Evolutionary conservation across 306 rosid species (phyloP), one percentile per base, ranked within the genome.

Genomic region (Cucurbita pepo): DNA sequence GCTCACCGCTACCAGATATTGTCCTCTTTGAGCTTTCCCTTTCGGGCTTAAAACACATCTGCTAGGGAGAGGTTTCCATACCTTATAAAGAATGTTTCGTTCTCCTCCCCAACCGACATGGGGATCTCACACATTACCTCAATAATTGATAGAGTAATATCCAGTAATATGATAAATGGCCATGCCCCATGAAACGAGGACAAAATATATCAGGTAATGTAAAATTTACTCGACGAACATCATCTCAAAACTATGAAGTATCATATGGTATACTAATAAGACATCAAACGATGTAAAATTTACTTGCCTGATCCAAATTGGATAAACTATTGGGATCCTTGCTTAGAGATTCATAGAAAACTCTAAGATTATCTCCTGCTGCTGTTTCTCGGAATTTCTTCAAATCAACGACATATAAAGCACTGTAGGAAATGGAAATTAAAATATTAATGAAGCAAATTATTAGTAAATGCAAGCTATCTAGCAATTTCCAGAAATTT

Each of bases 321-420:
- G 99, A 45, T 72, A 95, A 80, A 91, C 99, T 91, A 79, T 95
- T 91, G 6, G 99, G 99, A 81, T 95, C 99, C 91, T 91, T 95
- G 82, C 99, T 95, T 57, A 95, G 99, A 78, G 91, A 89, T 83
- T 95, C 99, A 54, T 95, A 95, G 86, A 95, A 85, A 77, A 95
- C 99, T 82, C 99, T 85, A n/a, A 95, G 96, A 83, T 95, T 89
- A 83, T 95, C 99, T 83, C 99, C 97, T 10, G 99, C 95, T 36
- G 99, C 99, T 70, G 99, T 94, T 84, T 91, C 95, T 71, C 97
- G 87, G 76, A 94, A 91, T 85, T 88, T 95, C 87, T 89, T 88
- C 82, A 91, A 82, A 78, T 95, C 97, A 72, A 95, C 99, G 43
- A 95, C 99, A 79, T 95, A 95, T 77, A 95, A 83, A 77, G 99